phyloP scores from a whole-genome alignment of 2,329 filamentous ascomycete genomes.

The Calonectria ilicicola region DNA sequence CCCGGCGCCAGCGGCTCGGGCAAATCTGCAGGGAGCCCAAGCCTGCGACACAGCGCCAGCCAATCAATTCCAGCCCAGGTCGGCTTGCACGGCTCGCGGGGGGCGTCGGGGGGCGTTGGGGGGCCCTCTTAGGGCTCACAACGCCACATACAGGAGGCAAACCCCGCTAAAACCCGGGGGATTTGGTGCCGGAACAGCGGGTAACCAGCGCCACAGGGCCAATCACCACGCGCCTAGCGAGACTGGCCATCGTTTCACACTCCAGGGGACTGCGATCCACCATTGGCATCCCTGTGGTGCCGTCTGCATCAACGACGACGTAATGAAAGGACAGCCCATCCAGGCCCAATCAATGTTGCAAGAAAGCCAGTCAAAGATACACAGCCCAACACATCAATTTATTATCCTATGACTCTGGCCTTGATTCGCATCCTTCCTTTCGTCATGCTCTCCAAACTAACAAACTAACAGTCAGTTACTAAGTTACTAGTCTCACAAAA shows the following conservation, averaged over 20 bases:
- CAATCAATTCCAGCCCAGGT: neutral
- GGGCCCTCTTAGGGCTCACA: neutral
- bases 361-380: too few species aligned
- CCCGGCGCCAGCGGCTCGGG: neutral
- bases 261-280: neutral
- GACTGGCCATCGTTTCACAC: neutral
- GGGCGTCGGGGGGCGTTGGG: neutral
- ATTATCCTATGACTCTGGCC: neutral
- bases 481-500: conserved; percentile 13
- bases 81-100: neutral
- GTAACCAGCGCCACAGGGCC: neutral
- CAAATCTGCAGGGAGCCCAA: neutral
- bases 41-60: neutral
- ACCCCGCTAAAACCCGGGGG: neutral
- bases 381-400: neutral
- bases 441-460: too few species aligned
- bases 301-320: neutral
- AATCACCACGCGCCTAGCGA: neutral
- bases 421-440: neutral
- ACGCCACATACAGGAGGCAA: too few species aligned
- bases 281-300: neutral
- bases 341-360: neutral
- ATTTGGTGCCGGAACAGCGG: neutral
- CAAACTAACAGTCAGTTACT: too few species aligned
- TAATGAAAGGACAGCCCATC: neutral